Conservation (phyloP, 2,329 filamentous ascomycete species). For the Diaporthe ampelina region DNA sequence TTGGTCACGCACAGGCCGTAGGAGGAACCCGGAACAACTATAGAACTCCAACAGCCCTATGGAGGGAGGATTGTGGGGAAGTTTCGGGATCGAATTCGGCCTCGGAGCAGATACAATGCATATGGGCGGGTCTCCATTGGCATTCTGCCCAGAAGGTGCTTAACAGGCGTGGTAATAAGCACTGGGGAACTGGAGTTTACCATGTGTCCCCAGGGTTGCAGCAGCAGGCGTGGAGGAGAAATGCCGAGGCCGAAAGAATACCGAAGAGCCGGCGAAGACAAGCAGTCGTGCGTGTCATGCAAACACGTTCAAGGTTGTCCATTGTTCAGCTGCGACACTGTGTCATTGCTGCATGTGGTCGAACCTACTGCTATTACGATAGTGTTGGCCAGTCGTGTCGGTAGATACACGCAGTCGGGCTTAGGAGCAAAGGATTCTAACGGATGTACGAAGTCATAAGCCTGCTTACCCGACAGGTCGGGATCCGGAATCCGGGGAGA, state of each 20-base stretch:
- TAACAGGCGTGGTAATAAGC: neutral
- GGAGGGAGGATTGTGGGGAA: neutral
- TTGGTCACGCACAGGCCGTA: neutral
- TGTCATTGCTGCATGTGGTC: neutral
- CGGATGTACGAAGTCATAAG: neutral
- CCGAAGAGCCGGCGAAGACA: slow-evolving; percentile 20
- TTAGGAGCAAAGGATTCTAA: neutral
- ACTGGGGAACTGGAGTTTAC: neutral
- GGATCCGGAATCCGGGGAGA: neutral
- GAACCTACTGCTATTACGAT: too few relatives aligned
- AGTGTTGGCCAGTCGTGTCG: neutral
- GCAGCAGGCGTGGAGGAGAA: too few relatives aligned
- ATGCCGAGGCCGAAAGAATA: slow-evolving; percentile 22
- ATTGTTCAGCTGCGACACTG: neutral
- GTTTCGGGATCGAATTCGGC: slow-evolving; percentile 10
- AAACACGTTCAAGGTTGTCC: neutral
- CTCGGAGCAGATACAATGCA: neutral
- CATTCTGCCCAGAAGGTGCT: too few relatives aligned
- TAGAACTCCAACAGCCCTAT: neutral
- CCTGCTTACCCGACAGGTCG: slow-evolving; percentile 9
- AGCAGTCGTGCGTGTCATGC: neutral
- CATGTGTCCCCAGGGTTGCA: neutral
- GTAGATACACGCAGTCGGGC: neutral
- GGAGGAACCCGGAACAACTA: neutral
- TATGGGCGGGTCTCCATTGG: neutral